phyloP scores from a whole-genome alignment of 331 rosid genomes.

The Erythrophleum ivorense region DNA sequence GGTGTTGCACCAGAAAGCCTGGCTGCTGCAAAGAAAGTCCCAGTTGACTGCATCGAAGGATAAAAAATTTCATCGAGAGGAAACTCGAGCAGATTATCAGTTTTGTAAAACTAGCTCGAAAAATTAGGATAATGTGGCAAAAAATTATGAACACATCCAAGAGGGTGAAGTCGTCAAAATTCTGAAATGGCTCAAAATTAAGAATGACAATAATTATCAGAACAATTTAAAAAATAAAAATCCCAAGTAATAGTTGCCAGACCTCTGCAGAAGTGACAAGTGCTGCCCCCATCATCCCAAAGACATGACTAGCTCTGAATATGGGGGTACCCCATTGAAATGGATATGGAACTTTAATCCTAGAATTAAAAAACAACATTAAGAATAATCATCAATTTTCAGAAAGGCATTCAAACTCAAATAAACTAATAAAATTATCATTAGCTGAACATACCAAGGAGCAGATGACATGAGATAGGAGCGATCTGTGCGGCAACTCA shows the following conservation, averaged over 20 bases:
- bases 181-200: not conserved
- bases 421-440: not conserved
- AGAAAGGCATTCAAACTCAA: slow-evolving; percentile 31
- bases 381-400: slow-evolving; percentile 22
- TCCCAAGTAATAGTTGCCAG: slow-evolving; percentile 29
- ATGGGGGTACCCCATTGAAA: slow-evolving; percentile 99
- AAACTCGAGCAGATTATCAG: slow-evolving; percentile 22
- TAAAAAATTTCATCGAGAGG: slow-evolving; percentile 35
- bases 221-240: slow-evolving; percentile 2
- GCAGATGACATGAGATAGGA: slow-evolving; percentile 76
- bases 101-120: not conserved
- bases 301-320: slow-evolving; percentile 92
- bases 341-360: slow-evolving; percentile 90
- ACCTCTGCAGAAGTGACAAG: slow-evolving; percentile 98
- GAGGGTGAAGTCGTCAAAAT: not conserved
- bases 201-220: not conserved
- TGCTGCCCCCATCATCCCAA: slow-evolving; percentile 98
- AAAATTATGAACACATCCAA: slow-evolving; percentile 1
- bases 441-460: slow-evolving; percentile 72
- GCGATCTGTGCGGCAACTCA: slow-evolving; percentile 86
- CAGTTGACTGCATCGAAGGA: slow-evolving; percentile 79
- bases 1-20: slow-evolving; percentile 98
- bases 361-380: slow-evolving; percentile 45
- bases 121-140: slow-evolving; percentile 15
- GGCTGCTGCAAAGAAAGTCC: slow-evolving; percentile 84